phyloP scores from a whole-genome alignment of 345 rosid genomes.

The Acer yangbiense region DNA sequence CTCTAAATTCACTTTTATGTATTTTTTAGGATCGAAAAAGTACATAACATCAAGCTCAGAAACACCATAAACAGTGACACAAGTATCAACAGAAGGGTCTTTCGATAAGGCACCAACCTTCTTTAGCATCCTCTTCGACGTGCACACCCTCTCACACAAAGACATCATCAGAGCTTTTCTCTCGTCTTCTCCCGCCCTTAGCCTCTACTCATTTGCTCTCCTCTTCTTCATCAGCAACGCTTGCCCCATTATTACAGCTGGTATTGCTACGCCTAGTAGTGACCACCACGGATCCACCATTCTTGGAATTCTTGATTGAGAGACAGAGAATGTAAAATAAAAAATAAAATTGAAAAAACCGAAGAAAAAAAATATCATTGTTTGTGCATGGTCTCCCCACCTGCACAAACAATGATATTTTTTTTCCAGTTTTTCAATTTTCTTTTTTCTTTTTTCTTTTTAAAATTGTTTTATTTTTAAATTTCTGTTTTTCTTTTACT shows the following conservation, averaged over 20 bases:
- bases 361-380: too few relatives aligned
- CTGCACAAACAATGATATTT: too few relatives aligned
- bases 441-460: too few relatives aligned
- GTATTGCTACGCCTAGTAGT: constrained; percentile 51
- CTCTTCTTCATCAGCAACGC: constrained; percentile 51
- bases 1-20: too few relatives aligned
- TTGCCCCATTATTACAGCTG: constrained; percentile 53
- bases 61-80: constrained; percentile 66
- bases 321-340: background rate
- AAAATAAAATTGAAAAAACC: too few relatives aligned
- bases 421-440: too few relatives aligned
- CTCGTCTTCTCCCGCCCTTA: constrained; percentile 51
- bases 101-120: constrained; percentile 61
- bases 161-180: constrained; percentile 41
- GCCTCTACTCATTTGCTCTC: constrained; percentile 55
- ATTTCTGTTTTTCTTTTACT: too few relatives aligned
- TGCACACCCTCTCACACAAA: constrained; percentile 78
- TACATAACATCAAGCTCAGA: constrained; percentile 36
- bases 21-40: too few relatives aligned
- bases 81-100: constrained; percentile 54
- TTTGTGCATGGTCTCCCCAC: too few relatives aligned
- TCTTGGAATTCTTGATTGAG: background rate
- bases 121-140: constrained; percentile 66
- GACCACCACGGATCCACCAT: constrained; percentile 72
- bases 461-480: too few relatives aligned